A percentile compares a stretch with the other conserved stretches of the same genome.
Evolutionary conservation across 148 eudicot species (phyloP).

Genomic region (Linanthus parryae): DNA sequence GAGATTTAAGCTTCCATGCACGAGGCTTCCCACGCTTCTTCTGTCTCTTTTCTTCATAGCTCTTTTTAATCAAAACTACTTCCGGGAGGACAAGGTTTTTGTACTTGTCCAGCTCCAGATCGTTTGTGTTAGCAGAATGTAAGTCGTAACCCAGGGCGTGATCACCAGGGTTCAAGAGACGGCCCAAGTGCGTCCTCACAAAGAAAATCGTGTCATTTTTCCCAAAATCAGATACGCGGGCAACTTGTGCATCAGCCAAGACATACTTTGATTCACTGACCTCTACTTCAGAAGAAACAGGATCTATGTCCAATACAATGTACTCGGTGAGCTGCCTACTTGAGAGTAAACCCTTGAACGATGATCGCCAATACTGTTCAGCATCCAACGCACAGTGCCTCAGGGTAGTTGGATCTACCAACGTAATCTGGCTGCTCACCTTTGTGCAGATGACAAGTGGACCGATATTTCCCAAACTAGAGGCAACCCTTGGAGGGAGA

Average conservation of each 20-base stretch:
- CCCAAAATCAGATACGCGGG: constrained; percentile 57
- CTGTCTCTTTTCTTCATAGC: constrained; percentile 63
- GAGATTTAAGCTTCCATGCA: constrained; percentile 71
- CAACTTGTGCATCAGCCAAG: constrained; percentile 54
- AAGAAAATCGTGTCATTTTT: constrained; percentile 43
- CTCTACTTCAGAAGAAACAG: constrained; percentile 30
- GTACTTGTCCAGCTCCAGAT: constrained; percentile 51
- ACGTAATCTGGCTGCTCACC: constrained; percentile 28
- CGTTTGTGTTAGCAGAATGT: constrained; percentile 44
- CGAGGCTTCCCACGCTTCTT: constrained; percentile 61
- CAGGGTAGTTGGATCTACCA: constrained; percentile 38
- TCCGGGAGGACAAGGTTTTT: constrained; percentile 50
- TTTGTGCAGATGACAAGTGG: constrained; percentile 48
- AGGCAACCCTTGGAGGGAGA: constrained; percentile 52
- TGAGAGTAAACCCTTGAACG: constrained; percentile 26
- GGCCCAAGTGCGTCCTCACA: constrained; percentile 56
- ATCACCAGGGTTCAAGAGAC: constrained; percentile 50
- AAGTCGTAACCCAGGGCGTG: constrained; percentile 70
- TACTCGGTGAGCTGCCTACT: constrained; percentile 41
- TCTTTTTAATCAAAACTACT: constrained; percentile 58
- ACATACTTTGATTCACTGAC: constrained; percentile 49
- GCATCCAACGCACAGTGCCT: constrained; percentile 36
- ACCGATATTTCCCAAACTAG: constrained; percentile 40
- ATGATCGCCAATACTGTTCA: constrained; percentile 43
- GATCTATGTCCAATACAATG: constrained; percentile 35